Conservation (phyloP, 129 eudicot genomes). For the Gnaphalium uliginosum region DNA sequence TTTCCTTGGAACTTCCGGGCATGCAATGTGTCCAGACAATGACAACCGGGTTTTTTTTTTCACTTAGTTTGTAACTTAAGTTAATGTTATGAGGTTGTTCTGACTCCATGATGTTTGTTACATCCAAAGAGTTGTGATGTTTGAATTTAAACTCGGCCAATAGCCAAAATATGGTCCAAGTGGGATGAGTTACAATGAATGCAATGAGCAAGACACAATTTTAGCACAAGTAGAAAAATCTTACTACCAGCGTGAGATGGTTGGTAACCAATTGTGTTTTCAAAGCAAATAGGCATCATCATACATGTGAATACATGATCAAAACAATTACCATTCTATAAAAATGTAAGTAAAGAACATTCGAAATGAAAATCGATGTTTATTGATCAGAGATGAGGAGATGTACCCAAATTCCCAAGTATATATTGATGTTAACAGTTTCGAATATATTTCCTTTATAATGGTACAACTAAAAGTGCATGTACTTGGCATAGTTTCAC, state of each 20-base stretch:
- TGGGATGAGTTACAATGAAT: too few species aligned
- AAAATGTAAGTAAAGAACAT: neutral
- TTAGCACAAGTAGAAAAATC: too few species aligned
- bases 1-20: neutral
- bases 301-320: neutral
- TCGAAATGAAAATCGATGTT: neutral
- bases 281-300: neutral
- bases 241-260: too few species aligned
- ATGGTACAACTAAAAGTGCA: constrained; percentile 6
- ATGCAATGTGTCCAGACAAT: neutral
- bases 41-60: neutral
- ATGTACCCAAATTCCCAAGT: neutral
- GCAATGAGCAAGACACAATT: too few species aligned
- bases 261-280: neutral
- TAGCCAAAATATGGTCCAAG: too few species aligned
- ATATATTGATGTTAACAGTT: neutral
- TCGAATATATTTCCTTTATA: neutral
- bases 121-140: constrained; percentile 3
- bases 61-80: neutral
- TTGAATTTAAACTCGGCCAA: too few species aligned
- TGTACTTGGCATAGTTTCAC: neutral
- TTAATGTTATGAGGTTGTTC: neutral
- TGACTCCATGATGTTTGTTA: neutral
- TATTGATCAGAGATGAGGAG: constrained; percentile 6
- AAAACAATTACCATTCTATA: constrained; percentile 9